Base-by-base conservation (phyloP, 2,329 filamentous ascomycete species). In the Cladosporium sp. region DNA sequence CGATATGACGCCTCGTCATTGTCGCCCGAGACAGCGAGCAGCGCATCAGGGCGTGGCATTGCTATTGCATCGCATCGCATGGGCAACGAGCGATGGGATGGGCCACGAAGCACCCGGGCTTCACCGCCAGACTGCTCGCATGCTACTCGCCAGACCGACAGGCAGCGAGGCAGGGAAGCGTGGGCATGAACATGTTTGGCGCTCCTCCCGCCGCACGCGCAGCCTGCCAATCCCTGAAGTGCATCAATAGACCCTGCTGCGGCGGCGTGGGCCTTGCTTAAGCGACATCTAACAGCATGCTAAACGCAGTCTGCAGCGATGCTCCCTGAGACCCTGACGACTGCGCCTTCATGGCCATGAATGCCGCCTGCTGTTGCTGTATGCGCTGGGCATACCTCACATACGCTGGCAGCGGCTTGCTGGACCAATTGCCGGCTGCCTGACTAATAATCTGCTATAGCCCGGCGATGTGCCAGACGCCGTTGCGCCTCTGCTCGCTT, bases 81-180 rank as follows among this genome's bases (percentile, higher is more conserved):
- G 34, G 14, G 30, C 49, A 12, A 22, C 30, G 36, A 40, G 25
- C 50, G 50, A 52, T 52, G 50, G 3, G 38, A 22, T 30, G 52
- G 30, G 42, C 55, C 36, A 58, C 55, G 56, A 61, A 42, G 39
- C 61, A 40, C 25, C 37, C 55, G 51, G 61, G 61, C 54, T 52
- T 65, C 63, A 65, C 63, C 63, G 63, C 63, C 34, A 34, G 49
- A n/a, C 19, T 42, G 20, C 40, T 17, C 15, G 30, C 15, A 28
- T 17, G 36, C 45, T 50, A 49, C 25, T 50, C 45, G 45, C 28
- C n/a, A 50, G 45, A 25, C 45, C 15, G n/a, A 36, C 45, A n/a
- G 20, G 25, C 42, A 25, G 37, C 28, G 39, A 40, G 51, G 28
- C 55, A 51, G 47, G 55, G 55, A 51, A 58, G 55, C 19, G 38